Evolutionary conservation across 345 rosid species (phyloP), one percentile per base, ranked within the genome.

Genomic region (Iberis pinnata): DNA sequence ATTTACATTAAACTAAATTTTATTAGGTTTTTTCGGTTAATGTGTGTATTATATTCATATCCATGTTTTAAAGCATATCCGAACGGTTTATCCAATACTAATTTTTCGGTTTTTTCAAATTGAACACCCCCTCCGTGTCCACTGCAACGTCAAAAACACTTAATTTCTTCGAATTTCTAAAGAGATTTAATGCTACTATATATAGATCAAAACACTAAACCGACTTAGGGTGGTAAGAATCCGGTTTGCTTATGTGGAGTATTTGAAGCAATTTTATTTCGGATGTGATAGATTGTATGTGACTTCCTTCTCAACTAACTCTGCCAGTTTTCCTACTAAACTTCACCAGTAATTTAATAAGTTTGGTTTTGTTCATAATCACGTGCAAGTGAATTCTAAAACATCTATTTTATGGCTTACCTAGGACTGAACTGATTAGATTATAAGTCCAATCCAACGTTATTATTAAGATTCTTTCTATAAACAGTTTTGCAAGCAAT

Each of bases 241-340:
- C 24, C 22, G 8, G 57, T 63, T 46, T 54, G 12, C 25, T 29
- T 37, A 13, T 26, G 25, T 22, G 25, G 15, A 26, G 29, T 9
- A 36, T 25, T 14, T 17, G 60, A 44, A n/a, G n/a, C 31, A 32
- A 5, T n/a, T 20, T 27, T 12, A 12, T 47, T 12, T 55, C 19
- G 16, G 31, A 46, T 9, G n/a, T 24, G 36, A 22, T 40, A 24
- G 27, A 48, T 43, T 27, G 53, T 49, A 42, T 57, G 5, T 35
- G 40, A 58, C 54, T 36, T 38, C 12, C 45, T 44, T 60, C 49
- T 50, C 39, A 67, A 31, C 66, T 31, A 60, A 53, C 56, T 67
- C 46, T 40, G 19, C 44, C 56, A 45, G 45, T 53, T 60, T 67
- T 67, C 72, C 61, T 67, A 60, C 67, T 67, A 60, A 60, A 32